A percentile compares a stretch with the other conserved stretches of the same genome.
These are phyloP conservation scores for Globisporangium abappressorium DNA, from an alignment of 352 stramenopile species.

Conservation along the genomic window DNA sequence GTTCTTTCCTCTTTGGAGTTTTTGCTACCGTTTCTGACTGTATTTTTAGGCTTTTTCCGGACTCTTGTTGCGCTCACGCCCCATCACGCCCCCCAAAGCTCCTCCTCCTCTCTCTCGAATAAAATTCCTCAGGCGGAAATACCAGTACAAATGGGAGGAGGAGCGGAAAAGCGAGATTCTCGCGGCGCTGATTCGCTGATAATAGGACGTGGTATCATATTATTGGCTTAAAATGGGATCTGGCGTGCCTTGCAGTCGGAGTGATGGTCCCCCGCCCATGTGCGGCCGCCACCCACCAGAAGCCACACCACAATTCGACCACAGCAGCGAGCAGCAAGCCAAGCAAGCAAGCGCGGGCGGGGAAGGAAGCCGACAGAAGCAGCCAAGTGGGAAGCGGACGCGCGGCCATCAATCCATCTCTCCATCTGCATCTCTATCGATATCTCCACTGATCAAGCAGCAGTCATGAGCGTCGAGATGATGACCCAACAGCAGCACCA, in stretches of 20 bases:
- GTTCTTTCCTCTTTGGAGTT: not conserved
- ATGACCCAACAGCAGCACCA: not conserved
- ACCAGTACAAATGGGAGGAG: not conserved
- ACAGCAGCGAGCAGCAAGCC: not conserved
- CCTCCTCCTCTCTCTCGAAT: not conserved
- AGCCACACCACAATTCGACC: conserved; percentile 6
- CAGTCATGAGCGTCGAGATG: conserved; percentile 13
- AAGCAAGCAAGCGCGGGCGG: not conserved
- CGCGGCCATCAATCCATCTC: not conserved
- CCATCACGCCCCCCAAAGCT: not conserved
- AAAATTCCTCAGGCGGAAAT: not conserved
- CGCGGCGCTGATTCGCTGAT: not conserved
- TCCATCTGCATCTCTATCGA: not conserved
- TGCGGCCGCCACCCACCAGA: conserved; percentile 2
- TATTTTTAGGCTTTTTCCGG: conserved; percentile 5
- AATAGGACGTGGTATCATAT: not conserved
- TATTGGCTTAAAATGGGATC: not conserved
- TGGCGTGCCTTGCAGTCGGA: not conserved
- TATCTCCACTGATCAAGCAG: not conserved
- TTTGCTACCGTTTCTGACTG: conserved; percentile 5
- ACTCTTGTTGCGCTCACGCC: not conserved
- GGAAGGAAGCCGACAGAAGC: not conserved
- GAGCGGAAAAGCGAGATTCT: not conserved
- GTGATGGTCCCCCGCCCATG: not conserved
- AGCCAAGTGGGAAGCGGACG: not conserved